Conservation (phyloP, 2,329 filamentous ascomycete genomes). For the Tolypocladium sp. region DNA sequence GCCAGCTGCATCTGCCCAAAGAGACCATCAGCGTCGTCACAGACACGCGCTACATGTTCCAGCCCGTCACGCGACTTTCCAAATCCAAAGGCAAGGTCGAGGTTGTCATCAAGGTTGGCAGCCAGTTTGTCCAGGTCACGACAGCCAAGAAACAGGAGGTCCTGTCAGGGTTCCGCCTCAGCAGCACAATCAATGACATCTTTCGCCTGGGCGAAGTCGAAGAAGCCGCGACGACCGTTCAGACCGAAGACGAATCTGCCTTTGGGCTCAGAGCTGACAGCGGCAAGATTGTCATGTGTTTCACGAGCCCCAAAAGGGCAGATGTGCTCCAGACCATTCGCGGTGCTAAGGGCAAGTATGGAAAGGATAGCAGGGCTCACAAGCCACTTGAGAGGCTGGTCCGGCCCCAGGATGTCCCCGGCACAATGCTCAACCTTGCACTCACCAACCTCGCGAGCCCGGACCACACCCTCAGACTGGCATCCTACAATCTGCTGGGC, state of each 20-base stretch:
- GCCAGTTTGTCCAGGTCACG: constrained; percentile 61
- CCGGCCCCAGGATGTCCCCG: constrained; percentile 61
- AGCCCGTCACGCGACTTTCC: constrained; percentile 55
- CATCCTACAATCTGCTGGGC: constrained; percentile 59
- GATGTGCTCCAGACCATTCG: constrained; percentile 57
- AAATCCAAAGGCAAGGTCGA: constrained; percentile 64
- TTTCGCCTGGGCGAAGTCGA: constrained; percentile 60
- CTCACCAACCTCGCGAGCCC: constrained; percentile 56
- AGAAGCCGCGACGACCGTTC: constrained; percentile 54
- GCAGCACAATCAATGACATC: constrained; percentile 59
- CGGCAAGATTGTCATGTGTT: constrained; percentile 64
- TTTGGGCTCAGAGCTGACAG: constrained; percentile 61
- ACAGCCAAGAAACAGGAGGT: constrained; percentile 62
- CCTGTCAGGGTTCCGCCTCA: constrained; percentile 50
- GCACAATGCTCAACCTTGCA: constrained; percentile 58
- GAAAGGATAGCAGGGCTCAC: constrained; percentile 50
- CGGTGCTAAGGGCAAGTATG: constrained; percentile 52
- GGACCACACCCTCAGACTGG: constrained; percentile 49
- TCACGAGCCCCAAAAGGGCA: constrained; percentile 54
- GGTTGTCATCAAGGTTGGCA: constrained; percentile 59
- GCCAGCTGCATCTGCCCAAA: constrained; percentile 57
- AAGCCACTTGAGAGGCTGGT: constrained; percentile 58
- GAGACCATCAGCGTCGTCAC: constrained; percentile 61
- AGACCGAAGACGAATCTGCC: constrained; percentile 56
- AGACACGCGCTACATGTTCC: constrained; percentile 56